Base-by-base conservation (phyloP, 495 filamentous ascomycete species). In the Lasiosphaeria hispida region DNA sequence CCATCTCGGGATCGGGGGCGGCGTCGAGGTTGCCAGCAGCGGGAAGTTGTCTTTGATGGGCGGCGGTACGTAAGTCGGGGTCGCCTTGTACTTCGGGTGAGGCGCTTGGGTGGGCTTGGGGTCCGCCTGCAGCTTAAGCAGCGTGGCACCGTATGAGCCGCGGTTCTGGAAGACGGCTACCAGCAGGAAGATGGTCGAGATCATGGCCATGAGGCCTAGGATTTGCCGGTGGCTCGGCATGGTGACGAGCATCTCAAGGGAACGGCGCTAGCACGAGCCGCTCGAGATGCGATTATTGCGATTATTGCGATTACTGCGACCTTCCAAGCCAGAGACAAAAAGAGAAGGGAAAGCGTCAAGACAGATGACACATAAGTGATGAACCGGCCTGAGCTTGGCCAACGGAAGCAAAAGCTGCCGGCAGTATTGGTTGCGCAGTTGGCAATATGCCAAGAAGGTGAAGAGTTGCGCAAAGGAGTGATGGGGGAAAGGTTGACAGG, bases 1-100 rank as follows among this genome's bases (percentile, higher is more conserved):
- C 66, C 74, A 78, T 39, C 59, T 10, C 30, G 77, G 72, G 47
- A 80, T 71, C 1, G 72, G 70, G 38, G 76, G 77, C 6, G 72
- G 69, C 10, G 37, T 38, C 35, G 70, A 72, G 5, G 64, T 62
- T 17, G 61, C 58, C 7, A 72, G 63, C 0, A 67, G 59, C 33
- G 70, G 70, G 55, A 73, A 73, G 7, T 71, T 71, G 33, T 75
- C 72, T 38, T 39, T 35, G 50, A 72, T 57, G 7, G 67, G 69
- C 15, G 70, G 69, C 4, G 66, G 69, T 8, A 53, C 77, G 53
- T 85, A 58, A 13, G 37, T 33, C 8, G 58, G 58, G 9, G 9
- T 18, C 1, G 41, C 41, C 44, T 60, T 60, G 58, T 60, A 55
- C n/a, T 13, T 54, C 10, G 48, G 57, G 14, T 17, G 11, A 33